A percentile compares a stretch with the other conserved stretches of the same genome.
phyloP scores from a whole-genome alignment of 352 stramenopile genomes.

The Phytopythium cucurbitacearum region DNA sequence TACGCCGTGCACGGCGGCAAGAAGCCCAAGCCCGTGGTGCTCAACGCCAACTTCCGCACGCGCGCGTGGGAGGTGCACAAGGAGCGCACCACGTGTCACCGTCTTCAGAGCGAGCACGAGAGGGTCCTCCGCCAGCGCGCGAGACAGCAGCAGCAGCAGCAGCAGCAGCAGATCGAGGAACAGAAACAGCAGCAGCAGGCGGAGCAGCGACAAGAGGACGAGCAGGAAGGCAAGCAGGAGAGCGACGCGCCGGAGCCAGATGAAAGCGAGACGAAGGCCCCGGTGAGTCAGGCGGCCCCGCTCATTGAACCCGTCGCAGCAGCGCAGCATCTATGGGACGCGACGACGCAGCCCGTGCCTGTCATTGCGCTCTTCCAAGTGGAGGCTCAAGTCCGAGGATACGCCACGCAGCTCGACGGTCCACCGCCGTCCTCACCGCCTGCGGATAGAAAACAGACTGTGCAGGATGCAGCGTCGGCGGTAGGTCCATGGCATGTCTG shows the following conservation, averaged over 20 bases:
- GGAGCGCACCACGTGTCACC: constrained; percentile 75
- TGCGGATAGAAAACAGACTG: no score
- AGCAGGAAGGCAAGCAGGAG: constrained; percentile 2
- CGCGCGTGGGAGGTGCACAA: constrained; percentile 81
- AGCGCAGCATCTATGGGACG: background rate
- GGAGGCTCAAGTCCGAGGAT: no score
- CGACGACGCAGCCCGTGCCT: background rate
- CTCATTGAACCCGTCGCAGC: background rate
- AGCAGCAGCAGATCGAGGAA: constrained; percentile 4
- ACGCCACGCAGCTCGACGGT: no score
- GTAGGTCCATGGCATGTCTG: no score
- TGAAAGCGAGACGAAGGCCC: background rate
- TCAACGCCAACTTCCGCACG: constrained; percentile 81
- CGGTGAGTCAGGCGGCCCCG: background rate
- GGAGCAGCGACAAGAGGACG: background rate
- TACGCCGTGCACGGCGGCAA: constrained; percentile 79
- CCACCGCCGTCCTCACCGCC: no score
- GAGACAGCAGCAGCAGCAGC: constrained; percentile 12
- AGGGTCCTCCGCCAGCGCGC: constrained; percentile 19
- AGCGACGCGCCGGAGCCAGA: background rate
- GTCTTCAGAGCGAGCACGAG: constrained; percentile 61
- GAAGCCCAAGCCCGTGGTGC: constrained; percentile 77
- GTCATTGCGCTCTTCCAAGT: no score
- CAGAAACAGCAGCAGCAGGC: constrained; percentile 1
- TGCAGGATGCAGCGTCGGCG: no score